A percentile compares a stretch with the other conserved stretches of the same genome.
These are phyloP conservation scores for Colletotrichum tabaci DNA, from an alignment of 2,329 filamentous ascomycete species.

Conservation along the genomic window DNA sequence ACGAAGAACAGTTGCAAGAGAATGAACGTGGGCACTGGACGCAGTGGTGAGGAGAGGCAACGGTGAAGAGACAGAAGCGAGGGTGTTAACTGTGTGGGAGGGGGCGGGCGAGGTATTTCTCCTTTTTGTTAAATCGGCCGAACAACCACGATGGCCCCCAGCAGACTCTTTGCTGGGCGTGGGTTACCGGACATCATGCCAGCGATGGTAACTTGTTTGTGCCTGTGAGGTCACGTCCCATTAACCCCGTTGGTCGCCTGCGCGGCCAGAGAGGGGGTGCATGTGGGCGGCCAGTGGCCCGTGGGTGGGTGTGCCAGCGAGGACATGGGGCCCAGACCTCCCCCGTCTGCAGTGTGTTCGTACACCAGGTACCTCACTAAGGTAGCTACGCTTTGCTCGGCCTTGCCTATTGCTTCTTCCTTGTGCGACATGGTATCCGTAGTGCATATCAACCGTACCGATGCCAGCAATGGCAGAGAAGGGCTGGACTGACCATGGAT, in stretches of 20 bases:
- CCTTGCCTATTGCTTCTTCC: slow-evolving; percentile 15
- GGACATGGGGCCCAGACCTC: slow-evolving; percentile 29
- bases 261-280: slow-evolving; percentile 10
- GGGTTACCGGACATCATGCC: slow-evolving; percentile 34
- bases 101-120: slow-evolving; percentile 41
- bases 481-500: background rate
- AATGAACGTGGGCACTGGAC: slow-evolving; percentile 40
- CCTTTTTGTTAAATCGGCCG: slow-evolving; percentile 32
- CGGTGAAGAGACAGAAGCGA: slow-evolving; percentile 18
- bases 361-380: too few species aligned
- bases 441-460: background rate
- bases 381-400: slow-evolving; percentile 9
- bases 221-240: slow-evolving; percentile 22
- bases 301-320: slow-evolving; percentile 13
- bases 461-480: background rate
- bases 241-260: slow-evolving; percentile 22
- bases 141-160: slow-evolving; percentile 10
- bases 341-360: background rate
- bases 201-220: slow-evolving; percentile 25
- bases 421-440: background rate
- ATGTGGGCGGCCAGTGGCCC: slow-evolving; percentile 7
- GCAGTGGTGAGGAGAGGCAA: slow-evolving; percentile 29
- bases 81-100: slow-evolving; percentile 11
- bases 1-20: slow-evolving; percentile 40
- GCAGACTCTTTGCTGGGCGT: slow-evolving; percentile 19